phyloP scores from a whole-genome alignment of 805 yeast species.

The Saccharomycopsis sp. region DNA sequence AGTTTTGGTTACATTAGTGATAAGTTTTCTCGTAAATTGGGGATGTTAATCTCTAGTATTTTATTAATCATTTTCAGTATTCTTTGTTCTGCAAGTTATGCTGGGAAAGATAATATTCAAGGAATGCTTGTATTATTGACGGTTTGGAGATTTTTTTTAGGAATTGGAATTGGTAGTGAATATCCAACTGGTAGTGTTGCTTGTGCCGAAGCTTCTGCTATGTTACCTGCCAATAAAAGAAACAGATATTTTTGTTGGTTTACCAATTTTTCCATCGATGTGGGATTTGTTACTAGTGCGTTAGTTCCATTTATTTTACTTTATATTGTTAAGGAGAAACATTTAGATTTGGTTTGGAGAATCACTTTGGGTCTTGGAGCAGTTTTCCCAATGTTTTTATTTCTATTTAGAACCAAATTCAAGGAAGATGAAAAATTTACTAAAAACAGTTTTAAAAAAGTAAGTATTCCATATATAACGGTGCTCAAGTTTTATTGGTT shows the following conservation, averaged over 20 bases:
- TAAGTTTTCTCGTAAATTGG: conserved; percentile 66
- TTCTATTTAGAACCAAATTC: conserved; percentile 67
- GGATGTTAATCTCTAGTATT: conserved; percentile 71
- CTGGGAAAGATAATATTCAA: conserved; percentile 48
- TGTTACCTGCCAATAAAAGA: conserved; percentile 71
- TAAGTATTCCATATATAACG: conserved; percentile 53
- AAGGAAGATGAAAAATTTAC: conserved; percentile 63
- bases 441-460: conserved; percentile 58
- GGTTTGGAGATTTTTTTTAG: conserved; percentile 76
- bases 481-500: conserved; percentile 78
- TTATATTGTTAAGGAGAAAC: conserved; percentile 67
- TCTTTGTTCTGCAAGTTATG: conserved; percentile 83
- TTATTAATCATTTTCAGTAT: conserved; percentile 72
- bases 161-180: conserved; percentile 91
- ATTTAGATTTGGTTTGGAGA: conserved; percentile 85
- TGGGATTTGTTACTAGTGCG: conserved; percentile 74
- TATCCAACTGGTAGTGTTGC: conserved; percentile 92
- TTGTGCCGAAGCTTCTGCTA: conserved; percentile 81
- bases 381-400: conserved; percentile 70
- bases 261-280: conserved; percentile 80
- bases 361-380: conserved; percentile 85
- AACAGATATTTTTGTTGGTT: conserved; percentile 86
- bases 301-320: conserved; percentile 79
- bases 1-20: conserved; percentile 76
- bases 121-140: conserved; percentile 82